phyloP scores from a whole-genome alignment of 495 filamentous ascomycete species.

The Hyaloscypha bicolor region DNA sequence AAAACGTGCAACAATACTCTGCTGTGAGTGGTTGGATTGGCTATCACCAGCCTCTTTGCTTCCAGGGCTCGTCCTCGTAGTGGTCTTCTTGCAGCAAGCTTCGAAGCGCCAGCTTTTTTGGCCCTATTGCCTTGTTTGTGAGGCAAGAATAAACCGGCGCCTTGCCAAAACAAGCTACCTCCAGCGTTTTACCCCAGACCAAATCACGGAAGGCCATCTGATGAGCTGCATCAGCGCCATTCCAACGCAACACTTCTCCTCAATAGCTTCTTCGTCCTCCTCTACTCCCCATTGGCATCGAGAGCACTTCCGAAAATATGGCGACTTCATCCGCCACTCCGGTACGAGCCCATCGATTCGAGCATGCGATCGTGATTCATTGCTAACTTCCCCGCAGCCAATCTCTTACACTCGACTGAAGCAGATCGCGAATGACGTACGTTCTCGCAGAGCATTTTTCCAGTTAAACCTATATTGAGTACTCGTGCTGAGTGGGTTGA shows the following conservation, averaged over 20 bases:
- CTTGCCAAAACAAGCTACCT: not conserved
- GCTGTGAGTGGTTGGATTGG: constrained; percentile 1
- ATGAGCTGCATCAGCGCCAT: not conserved
- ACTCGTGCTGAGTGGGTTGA: constrained; percentile 26
- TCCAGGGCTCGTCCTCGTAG: not conserved
- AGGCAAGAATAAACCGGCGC: not conserved
- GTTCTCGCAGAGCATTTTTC: constrained; percentile 23
- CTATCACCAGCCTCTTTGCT: not conserved
- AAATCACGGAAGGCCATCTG: not conserved
- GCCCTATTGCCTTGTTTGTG: not conserved
- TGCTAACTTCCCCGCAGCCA: constrained; percentile 55
- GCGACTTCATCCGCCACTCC: constrained; percentile 28
- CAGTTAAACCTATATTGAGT: constrained; percentile 17
- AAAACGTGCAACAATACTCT: not conserved
- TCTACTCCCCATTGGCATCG: not conserved
- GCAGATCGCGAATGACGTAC: constrained; percentile 82
- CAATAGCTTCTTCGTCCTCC: not conserved
- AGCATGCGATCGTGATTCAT: not conserved
- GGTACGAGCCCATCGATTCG: constrained; percentile 13
- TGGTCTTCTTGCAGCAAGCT: not conserved
- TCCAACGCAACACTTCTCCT: not conserved
- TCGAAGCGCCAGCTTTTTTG: not conserved
- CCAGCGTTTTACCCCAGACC: not conserved
- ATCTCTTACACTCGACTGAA: constrained; percentile 73
- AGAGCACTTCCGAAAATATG: constrained; percentile 11